Base-by-base conservation (phyloP, 495 filamentous ascomycete species). In the Penicillium egyptiacum region DNA sequence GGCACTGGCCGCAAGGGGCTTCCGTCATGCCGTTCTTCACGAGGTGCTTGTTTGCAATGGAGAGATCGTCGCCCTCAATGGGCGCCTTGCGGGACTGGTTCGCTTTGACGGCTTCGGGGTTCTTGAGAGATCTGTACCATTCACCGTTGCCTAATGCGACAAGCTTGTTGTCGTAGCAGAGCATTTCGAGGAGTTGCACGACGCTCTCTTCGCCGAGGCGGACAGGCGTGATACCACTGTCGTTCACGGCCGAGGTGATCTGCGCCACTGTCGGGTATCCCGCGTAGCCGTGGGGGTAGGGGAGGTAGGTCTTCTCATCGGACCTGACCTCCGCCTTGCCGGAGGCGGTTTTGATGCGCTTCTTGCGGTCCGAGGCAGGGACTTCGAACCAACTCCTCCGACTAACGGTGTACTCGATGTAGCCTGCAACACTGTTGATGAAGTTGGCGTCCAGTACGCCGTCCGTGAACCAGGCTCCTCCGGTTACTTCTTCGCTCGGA, bases 381-480 rank as follows among this genome's bases (percentile, higher is more conserved):
- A 71, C 67, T 60, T 79, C 71, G 69, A 83, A 90, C 77, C 88
- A 92, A 58, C 86, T 91, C 57, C 80, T 76, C 25, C 72, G 76
- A 62, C 84, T 83, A 55, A 98, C 86, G 50, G 84, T 88, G 55
- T 83, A 81, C 59, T 89, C 85, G 17, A 96, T 81, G 50, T 87
- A 82, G 4, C 79, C 76, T 30, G 86, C 78, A 14, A 95, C 76
- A 31, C 75, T 80, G 22, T 86, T 82, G 64, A 98, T 91, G 67
- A 98, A 92, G 45, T 88, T 86, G 37, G 87, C 83, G 68, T 98
- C 94, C 3, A 97, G 81, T 39, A 88, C 88, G 8, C 88, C 88
- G 49, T 96, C 89, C 20, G 88, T 92, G 63, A 91, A 97, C 89
- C 92, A 98, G 17, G 90, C 86, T 5, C 95, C 94, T 40, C 94